Base-by-base conservation (phyloP, 441 rosid species). In the Eruca vesicaria region DNA sequence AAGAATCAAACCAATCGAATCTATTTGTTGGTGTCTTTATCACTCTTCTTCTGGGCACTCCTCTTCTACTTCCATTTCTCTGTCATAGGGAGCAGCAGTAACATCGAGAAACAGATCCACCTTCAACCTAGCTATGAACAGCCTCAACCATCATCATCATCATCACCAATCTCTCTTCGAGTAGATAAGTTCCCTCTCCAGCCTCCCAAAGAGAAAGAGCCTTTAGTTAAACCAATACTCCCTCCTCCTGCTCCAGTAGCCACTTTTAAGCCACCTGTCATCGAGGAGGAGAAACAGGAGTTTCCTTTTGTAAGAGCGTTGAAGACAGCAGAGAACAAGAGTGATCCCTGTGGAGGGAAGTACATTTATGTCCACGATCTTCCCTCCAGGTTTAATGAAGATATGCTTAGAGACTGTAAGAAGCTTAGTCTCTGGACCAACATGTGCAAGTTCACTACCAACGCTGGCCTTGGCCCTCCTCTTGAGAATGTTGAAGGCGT, bases 391-490 rank as follows among this genome's bases (percentile, higher is more conserved):
- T 95, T 91, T 80, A 95, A 95, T 18, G 99, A 91, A 82, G 91
- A 95, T 67, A 95, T 95, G 99, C 92, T 95, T 79, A 87, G 85
- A 84, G 91, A 95, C 57, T 95, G 99, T 75, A 91, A 68, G 81
- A 93, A 88, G 75, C 87, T 95, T 81, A 95, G 99, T 78, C 91
- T 82, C 62, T 95, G 99, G 99, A 95, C 99, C 18, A 93, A 95
- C 74, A 95, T 95, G 99, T 95, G 99, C 48, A 95, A 90, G 93
- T 95, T 91, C 86, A 95, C 82, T 0, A 89, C 80, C 14, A 93
- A 91, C 78, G 97, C 97, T 0, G 99, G 99, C 45, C 75, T 93
- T 71, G 99, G 99, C n/a, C 99, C 98, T 1, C 97, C 98, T 0
- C 84, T 95, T 19, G 94, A 93, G 89, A 95, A 95, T 74, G 84